These are phyloP conservation scores for Auxenochlorella pyrenoidosa DNA, from an alignment of 139 green algal species.

Conservation along the genomic window DNA sequence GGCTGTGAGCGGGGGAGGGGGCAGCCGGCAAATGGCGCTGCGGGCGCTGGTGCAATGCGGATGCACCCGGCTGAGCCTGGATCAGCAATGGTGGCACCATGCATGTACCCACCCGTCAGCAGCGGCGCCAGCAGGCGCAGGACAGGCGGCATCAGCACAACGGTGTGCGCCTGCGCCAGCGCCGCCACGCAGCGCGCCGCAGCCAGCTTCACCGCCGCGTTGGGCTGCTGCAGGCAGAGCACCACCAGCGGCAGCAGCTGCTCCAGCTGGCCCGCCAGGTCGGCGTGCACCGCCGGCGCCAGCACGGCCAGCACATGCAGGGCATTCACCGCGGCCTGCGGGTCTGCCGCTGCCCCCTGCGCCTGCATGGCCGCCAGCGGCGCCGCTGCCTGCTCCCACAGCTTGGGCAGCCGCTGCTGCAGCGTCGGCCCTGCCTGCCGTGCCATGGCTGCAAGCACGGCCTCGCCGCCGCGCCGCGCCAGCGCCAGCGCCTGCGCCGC, in stretches of 20 bases:
- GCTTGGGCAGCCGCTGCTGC: conserved; percentile 61
- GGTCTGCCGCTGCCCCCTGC: conserved; percentile 22
- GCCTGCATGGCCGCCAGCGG: conserved; percentile 50
- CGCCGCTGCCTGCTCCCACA: conserved; percentile 73
- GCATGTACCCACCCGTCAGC: background rate
- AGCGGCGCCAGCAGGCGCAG: conserved; percentile 58
- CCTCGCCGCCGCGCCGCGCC: conserved; percentile 71
- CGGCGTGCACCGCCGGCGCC: conserved; percentile 55
- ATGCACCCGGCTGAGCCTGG: too few relatives aligned
- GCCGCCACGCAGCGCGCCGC: conserved; percentile 53
- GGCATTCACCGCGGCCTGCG: conserved; percentile 42
- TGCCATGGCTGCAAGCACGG: conserved; percentile 64
- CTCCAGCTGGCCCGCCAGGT: conserved; percentile 57
- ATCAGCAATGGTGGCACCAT: background rate
- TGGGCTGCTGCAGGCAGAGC: conserved; percentile 47
- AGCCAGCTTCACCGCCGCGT: conserved; percentile 57
- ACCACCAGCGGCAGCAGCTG: conserved; percentile 65
- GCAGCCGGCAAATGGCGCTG: too few relatives aligned
- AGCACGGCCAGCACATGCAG: conserved; percentile 81
- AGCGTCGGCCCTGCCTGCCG: conserved; percentile 57
- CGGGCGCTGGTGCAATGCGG: too few relatives aligned
- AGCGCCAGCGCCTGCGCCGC: conserved; percentile 21
- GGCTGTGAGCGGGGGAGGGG: too few relatives aligned
- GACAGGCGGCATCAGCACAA: conserved; percentile 63
- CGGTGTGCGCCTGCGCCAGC: conserved; percentile 50